phyloP scores from a whole-genome alignment of 495 filamentous ascomycete genomes.

The Neurospora sp. region DNA sequence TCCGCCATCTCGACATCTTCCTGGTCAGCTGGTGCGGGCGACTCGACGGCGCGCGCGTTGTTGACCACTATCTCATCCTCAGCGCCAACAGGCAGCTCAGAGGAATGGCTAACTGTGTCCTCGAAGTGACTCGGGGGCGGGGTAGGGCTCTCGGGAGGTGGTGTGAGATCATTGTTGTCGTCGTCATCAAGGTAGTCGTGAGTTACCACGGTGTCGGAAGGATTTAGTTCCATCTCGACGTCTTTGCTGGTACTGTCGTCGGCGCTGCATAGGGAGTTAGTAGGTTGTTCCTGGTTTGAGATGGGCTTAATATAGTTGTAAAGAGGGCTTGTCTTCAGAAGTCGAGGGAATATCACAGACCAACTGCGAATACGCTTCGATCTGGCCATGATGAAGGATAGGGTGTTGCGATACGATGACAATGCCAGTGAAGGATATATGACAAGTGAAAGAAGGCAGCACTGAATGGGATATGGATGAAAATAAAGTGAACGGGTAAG shows the following conservation, averaged over 20 bases:
- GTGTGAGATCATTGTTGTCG: constrained; percentile 16
- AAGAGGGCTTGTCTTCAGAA: background rate
- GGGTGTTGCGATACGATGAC: background rate
- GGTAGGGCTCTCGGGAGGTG: constrained; percentile 13
- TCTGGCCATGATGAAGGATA: background rate
- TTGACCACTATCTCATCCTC: constrained; percentile 38
- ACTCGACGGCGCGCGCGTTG: constrained; percentile 14
- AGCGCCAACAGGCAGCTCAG: constrained; percentile 25
- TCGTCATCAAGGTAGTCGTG: constrained; percentile 7
- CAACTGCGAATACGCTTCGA: background rate
- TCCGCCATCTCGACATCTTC: constrained; percentile 31
- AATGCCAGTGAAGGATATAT: background rate
- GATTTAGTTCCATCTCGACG: background rate
- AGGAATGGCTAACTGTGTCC: constrained; percentile 14
- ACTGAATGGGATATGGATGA: background rate
- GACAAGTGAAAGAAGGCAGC: background rate
- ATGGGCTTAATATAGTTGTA: background rate
- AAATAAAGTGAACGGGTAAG: background rate
- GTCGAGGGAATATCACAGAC: background rate
- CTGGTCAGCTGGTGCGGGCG: constrained; percentile 14
- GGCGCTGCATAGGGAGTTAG: background rate
- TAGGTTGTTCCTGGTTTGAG: background rate
- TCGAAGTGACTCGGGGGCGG: constrained; percentile 4
- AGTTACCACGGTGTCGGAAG: background rate
- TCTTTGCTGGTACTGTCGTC: background rate